These are phyloP conservation scores for Ophiostoma angusticollis DNA, from an alignment of 2,329 filamentous ascomycete genomes.

Conservation along the genomic window DNA sequence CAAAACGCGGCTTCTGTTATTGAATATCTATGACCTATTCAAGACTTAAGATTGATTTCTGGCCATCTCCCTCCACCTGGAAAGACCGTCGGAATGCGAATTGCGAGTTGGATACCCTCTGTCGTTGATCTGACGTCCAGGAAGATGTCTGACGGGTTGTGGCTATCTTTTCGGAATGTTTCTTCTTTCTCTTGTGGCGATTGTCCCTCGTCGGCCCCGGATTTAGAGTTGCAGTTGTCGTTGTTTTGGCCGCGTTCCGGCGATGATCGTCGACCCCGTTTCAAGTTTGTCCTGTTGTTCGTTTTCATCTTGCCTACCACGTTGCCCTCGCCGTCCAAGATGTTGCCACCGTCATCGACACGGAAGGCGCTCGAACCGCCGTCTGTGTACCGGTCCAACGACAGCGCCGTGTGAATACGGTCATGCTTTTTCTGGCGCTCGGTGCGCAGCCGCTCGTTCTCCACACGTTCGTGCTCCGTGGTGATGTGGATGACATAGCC, in stretches of 20 bases:
- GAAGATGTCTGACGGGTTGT: slow-evolving; percentile 40
- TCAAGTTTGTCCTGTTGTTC: slow-evolving; percentile 27
- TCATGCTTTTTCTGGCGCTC: neutral
- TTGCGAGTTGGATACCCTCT: slow-evolving; percentile 44
- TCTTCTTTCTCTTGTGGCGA: slow-evolving; percentile 18
- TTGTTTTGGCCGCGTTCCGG: too few relatives aligned
- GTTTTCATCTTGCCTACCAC: slow-evolving; percentile 36
- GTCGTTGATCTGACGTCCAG: slow-evolving; percentile 45
- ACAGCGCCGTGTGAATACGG: slow-evolving; percentile 3
- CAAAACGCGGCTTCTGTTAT: too few relatives aligned
- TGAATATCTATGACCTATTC: too few relatives aligned
- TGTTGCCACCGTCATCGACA: slow-evolving; percentile 33
- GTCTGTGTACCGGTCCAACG: slow-evolving; percentile 22
- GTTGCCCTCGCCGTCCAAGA: slow-evolving; percentile 31
- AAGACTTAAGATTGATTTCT: slow-evolving; percentile 14
- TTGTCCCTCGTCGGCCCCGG: too few relatives aligned
- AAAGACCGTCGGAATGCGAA: slow-evolving; percentile 44
- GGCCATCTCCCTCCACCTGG: slow-evolving; percentile 21
- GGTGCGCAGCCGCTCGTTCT: too few relatives aligned
- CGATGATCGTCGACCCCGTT: too few relatives aligned
- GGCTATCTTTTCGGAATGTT: slow-evolving; percentile 26
- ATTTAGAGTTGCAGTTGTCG: too few relatives aligned
- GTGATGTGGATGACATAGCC: slow-evolving; percentile 32
- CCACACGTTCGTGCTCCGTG: too few relatives aligned
- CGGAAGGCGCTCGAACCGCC: slow-evolving; percentile 23